phyloP scores from a whole-genome alignment of 1,284 basidiomycete species.

The Cryptococcus deneoformans region DNA sequence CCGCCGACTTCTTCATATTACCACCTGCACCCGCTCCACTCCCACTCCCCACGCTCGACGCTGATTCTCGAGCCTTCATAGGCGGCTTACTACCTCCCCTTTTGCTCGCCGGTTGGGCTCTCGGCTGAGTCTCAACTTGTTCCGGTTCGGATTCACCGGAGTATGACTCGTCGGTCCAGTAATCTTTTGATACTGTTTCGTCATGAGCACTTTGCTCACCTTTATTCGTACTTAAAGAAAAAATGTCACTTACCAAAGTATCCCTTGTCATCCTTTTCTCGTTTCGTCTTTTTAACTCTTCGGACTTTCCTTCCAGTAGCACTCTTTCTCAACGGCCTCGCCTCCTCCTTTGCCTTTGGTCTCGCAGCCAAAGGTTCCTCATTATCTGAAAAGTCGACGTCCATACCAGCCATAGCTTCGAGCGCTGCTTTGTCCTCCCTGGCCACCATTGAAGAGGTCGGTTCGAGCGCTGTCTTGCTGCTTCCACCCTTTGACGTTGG shows the following conservation, averaged over 20 bases:
- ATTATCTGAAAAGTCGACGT: constrained; percentile 26
- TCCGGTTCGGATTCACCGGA: constrained; percentile 31
- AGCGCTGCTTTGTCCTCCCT: constrained; percentile 42
- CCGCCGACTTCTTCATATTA: neutral
- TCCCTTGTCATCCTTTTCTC: constrained; percentile 38
- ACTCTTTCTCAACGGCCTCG: constrained; percentile 9
- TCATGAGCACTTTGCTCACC: neutral
- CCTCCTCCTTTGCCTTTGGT: constrained; percentile 4
- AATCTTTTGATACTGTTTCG: constrained; percentile 31
- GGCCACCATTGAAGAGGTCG: constrained; percentile 34
- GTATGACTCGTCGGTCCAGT: constrained; percentile 33
- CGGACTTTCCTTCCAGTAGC: constrained; percentile 23
- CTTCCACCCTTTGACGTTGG: neutral
- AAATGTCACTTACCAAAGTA: constrained; percentile 38
- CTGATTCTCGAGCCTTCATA: constrained; percentile 10
- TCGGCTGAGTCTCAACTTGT: constrained; percentile 3
- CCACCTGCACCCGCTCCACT: constrained; percentile 1
- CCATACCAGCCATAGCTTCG: constrained; percentile 47
- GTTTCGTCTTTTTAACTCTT: constrained; percentile 40
- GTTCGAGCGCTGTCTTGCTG: constrained; percentile 14
- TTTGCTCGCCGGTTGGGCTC: constrained; percentile 9
- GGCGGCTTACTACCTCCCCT: constrained; percentile 2
- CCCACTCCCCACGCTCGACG: constrained; percentile 15
- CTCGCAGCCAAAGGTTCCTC: neutral
- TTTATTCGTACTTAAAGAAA: too few species aligned